These are phyloP conservation scores for Metarhizium robertsii DNA, from an alignment of 2,329 filamentous ascomycete species.

Conservation along the genomic window DNA sequence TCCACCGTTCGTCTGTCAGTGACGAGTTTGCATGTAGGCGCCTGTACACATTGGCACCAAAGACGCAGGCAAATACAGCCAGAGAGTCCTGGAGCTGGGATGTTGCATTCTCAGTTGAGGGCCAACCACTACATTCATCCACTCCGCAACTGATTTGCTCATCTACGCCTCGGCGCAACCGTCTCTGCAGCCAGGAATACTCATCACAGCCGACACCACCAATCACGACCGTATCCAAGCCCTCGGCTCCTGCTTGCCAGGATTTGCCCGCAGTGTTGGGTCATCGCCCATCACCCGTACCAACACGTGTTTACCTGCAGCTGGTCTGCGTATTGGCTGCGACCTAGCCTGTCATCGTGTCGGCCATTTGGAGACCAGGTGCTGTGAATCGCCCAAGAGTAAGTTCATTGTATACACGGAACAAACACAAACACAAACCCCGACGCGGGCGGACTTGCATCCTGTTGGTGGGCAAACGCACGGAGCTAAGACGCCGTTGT, in stretches of 20 bases:
- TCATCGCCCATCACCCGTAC: neutral
- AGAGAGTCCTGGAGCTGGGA: no score
- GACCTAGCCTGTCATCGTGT: neutral
- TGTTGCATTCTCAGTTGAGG: no score
- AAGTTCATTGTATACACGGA: neutral
- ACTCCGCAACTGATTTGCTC: neutral
- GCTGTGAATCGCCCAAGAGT: neutral
- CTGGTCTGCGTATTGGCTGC: neutral
- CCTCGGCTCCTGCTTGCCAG: neutral
- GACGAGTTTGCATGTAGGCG: no score
- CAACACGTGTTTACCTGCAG: conserved; percentile 2
- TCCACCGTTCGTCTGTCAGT: no score
- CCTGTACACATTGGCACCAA: no score
- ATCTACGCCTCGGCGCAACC: neutral
- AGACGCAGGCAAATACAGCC: no score
- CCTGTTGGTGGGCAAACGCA: neutral
- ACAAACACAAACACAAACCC: neutral
- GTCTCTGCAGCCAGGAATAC: neutral
- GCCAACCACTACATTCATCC: neutral
- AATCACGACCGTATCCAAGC: neutral
- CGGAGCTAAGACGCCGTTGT: neutral
- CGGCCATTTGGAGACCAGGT: neutral
- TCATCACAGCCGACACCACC: conserved; percentile 2
- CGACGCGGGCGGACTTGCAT: neutral
- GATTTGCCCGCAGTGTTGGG: neutral